Base-by-base conservation (phyloP, 1,284 basidiomycete genomes). In the Ustanciosporium gigantosporum region DNA sequence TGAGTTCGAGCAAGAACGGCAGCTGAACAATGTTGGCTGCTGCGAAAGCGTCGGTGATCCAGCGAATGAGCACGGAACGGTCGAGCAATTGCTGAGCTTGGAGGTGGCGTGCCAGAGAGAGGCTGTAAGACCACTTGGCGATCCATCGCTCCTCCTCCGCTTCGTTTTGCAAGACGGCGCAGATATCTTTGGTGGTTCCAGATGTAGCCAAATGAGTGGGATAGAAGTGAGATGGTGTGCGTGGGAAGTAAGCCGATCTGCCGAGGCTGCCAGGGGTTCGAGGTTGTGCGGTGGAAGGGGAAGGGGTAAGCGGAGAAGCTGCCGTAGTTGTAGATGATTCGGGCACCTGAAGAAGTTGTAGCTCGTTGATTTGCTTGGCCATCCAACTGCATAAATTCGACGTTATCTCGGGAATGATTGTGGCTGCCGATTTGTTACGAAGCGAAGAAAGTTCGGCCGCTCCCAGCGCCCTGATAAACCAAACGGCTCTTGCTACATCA, bases 381-480 rank as follows among this genome's bases (percentile, higher is more conserved):
- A 98, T 81, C 79, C 92, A 92, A n/a, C 87, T 83, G 1, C 88
- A 89, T 29, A 95, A 84, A 15, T 88, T 84, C 61, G 85, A 86
- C 0, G 94, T 90, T 86, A 91, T 96, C 57, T 97, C 92, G 21
- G 87, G 80, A 36, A 91, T 90, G 76, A 95, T 94, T 87, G 19
- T 80, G 68, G 84, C 49, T 6, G 52, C 47, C 24, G 58, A 53
- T 46, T 59, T 58, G 56, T 59, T 66, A 7, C 64, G 46, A 8
- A 57, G 44, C 7, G 66, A 55, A 8, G 57, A 51, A 31, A 91
- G 91, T 78, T 98, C 94, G 68, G 91, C 92, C 1, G 89, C 90
- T n/a, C 94, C 95, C 44, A 94, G 86, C 1, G 93, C 89, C 13
- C 92, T 84, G 23, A 97, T 84, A 77, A 95, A 92, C 95, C 95